Conservation (phyloP, 2,329 filamentous ascomycete genomes). For the Cladobotryum mycophilum region DNA sequence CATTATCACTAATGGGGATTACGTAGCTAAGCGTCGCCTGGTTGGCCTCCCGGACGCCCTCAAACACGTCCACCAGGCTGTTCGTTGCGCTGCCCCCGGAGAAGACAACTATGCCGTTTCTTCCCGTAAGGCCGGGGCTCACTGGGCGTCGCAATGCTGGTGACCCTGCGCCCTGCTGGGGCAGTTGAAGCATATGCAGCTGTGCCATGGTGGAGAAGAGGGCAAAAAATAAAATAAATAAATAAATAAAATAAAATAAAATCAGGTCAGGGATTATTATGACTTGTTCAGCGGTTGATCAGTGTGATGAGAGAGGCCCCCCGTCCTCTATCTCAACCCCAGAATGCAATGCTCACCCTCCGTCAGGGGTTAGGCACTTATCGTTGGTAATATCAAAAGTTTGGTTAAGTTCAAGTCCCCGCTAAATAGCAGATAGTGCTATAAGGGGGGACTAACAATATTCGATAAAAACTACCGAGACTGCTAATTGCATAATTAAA, state of each 20-base stretch:
- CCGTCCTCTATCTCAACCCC: no score
- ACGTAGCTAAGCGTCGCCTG: constrained; percentile 70
- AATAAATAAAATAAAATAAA: background rate
- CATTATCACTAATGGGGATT: constrained; percentile 94
- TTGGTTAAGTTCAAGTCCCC: no score
- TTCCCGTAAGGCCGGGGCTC: constrained; percentile 15
- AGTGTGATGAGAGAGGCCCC: no score
- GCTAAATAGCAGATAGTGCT: no score
- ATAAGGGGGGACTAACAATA: no score
- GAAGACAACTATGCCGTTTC: constrained; percentile 65
- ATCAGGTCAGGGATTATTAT: background rate
- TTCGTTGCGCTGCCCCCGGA: constrained; percentile 94
- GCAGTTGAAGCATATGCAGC: background rate
- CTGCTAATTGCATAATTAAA: no score
- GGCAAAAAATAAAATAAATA: background rate
- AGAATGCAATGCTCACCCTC: no score
- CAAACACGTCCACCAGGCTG: constrained; percentile 86
- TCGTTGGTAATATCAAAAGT: no score
- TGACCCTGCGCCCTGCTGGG: background rate
- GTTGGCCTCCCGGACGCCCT: constrained; percentile 56
- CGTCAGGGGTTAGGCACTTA: no score
- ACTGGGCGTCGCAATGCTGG: constrained; percentile 11
- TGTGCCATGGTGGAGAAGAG: background rate
- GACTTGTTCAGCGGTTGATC: no score
- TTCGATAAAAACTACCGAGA: no score